Evolutionary conservation across 139 green algal genomes (phyloP).

Genomic region (Coelastrella sp.): DNA sequence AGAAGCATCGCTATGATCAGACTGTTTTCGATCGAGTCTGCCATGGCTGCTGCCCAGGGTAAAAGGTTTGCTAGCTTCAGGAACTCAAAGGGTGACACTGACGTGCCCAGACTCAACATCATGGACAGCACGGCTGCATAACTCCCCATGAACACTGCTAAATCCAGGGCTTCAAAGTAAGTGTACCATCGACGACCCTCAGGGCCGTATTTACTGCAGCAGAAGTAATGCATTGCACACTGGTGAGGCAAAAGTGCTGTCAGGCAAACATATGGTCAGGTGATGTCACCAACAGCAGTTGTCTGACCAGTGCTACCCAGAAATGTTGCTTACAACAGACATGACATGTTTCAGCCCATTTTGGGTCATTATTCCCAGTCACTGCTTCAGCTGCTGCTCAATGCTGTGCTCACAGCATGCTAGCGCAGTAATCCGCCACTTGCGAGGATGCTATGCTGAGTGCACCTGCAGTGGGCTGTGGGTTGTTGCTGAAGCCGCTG

Average conservation of each 20-base stretch:
- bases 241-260: no score
- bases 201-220: neutral
- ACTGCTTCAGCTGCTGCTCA: no score
- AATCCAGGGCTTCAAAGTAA: neutral
- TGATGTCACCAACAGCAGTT: no score
- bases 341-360: no score
- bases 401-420: no score
- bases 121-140: constrained; percentile 33
- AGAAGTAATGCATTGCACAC: neutral
- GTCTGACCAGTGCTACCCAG: no score
- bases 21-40: constrained; percentile 22
- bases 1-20: constrained; percentile 5
- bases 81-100: neutral
- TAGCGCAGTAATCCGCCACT: no score
- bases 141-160: constrained; percentile 1
- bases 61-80: neutral
- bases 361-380: no score
- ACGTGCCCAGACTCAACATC: neutral
- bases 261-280: no score
- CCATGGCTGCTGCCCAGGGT: constrained; percentile 8
- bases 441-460: no score
- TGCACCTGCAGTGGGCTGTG: no score
- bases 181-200: constrained; percentile 14
- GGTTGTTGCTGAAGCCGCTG: neutral
- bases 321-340: no score